These are phyloP conservation scores for Globisporangium uncinulatum DNA, from an alignment of 352 stramenopile species.

Conservation along the genomic window DNA sequence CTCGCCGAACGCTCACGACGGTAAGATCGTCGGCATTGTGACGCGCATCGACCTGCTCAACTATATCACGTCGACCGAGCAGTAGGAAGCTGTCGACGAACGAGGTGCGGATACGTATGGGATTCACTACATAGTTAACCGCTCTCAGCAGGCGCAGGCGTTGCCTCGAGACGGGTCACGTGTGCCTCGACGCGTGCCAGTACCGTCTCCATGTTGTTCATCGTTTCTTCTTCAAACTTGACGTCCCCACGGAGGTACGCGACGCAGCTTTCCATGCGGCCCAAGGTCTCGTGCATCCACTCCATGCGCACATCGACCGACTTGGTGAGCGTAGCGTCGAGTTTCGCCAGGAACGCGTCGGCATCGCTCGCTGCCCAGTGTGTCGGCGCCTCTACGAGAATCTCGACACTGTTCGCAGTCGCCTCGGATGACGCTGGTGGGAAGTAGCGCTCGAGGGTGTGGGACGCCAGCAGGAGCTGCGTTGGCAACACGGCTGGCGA, in stretches of 20 bases:
- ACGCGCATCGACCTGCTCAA: slow-evolving; percentile 96
- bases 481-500: neutral
- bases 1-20: slow-evolving; percentile 44
- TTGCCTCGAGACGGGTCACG: neutral
- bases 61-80: slow-evolving; percentile 80
- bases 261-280: neutral
- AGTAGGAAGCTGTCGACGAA: neutral
- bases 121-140: no score
- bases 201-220: slow-evolving; percentile 5
- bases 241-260: neutral
- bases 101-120: no score
- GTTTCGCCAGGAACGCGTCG: neutral
- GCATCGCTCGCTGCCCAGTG: neutral
- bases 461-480: neutral
- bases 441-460: neutral
- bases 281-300: slow-evolving; percentile 1
- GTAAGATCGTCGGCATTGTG: slow-evolving; percentile 88
- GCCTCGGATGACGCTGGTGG: neutral
- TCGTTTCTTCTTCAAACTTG: neutral
- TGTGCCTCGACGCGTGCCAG: neutral
- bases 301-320: slow-evolving; percentile 1
- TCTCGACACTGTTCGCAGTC: neutral
- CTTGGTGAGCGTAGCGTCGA: neutral
- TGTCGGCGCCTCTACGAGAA: neutral
- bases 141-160: neutral